Evolutionary conservation across 345 rosid species (phyloP), one percentile per base, ranked within the genome.

Genomic region (Reutealis trisperma): DNA sequence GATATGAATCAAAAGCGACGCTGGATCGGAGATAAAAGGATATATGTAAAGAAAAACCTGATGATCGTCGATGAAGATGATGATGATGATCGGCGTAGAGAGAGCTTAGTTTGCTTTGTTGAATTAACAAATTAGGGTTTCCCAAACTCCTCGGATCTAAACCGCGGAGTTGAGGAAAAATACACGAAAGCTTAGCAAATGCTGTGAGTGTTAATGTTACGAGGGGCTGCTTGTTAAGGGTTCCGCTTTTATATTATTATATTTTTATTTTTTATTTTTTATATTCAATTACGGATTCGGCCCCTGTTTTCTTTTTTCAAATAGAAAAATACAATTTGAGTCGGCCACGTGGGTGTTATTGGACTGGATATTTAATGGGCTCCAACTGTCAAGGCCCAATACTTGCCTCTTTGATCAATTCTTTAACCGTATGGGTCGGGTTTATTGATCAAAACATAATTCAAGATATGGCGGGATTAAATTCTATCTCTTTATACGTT

Each of bases 61-160:
- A 19, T 64, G n/a, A 15, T 64, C 68, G 68, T 18, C 49, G 9
- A 54, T 45, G 49, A 32, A 32, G n/a, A 42, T 42, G 45, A 4
- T 34, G 68, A 63, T 27, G 42, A 58, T 61, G 64, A 62, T 62
- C 7, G 41, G 42, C 34, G 34, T 18, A n/a, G 19, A 54, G 58
- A 54, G 58, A 54, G 58, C 58, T 54, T 54, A 6, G 7, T 18
- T 54, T 16, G 21, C 19, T 15, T 16, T 18, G 13, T 27, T 1
- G 42, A 16, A 27, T 10, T 47, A 42, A 16, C 12, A 66, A 42
- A 44, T 44, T 66, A 66, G 70, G 70, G 70, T 66, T 66, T 19
- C 47, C 22, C 45, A 65, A 65, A 34, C 70, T 66, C 52, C 70
- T 66, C 52, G 70, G 52, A 66, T 66, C 70, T 66, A 41, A 66